Base-by-base conservation (phyloP, 1,284 basidiomycete genomes). In the Austroboletus niveus region DNA sequence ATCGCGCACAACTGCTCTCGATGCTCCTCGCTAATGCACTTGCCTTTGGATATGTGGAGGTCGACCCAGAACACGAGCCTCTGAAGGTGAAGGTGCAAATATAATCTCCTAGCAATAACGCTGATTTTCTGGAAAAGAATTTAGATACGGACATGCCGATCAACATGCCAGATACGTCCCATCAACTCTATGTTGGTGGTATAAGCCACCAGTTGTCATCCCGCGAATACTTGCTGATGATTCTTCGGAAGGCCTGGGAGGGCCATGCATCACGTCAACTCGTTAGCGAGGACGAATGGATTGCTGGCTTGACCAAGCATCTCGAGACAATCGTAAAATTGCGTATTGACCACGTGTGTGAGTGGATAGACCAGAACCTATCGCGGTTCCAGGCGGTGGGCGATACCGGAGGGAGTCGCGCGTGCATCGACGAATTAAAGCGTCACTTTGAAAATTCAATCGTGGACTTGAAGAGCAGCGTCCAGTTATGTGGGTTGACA, bases 341-440 rank as follows among this genome's bases (percentile, higher is more conserved):
- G 46, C 73, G 82, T 4, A 62, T 79, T 22, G 59, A 67, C 4
- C 76, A 76, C 45, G 79, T 84, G 20, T 65, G 61, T 2, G 63
- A 70, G 45, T 85, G 82, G 82, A 60, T 84, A 10, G 62, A 65
- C 4, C 63, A 69, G 12, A 85, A 85, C 48, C 60, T 78, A 4
- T 57, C 67, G 2, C 70, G 78, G 3, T 84, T 84, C 61, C 70
- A 71, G 30, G 56, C 60, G 0, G 69, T 12, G 0, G 43, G 47
- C 3, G 45, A 44, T 0, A 20, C 39, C 1, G 43, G 49, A 0
- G 49, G 34, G 14, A 55, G 62, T 34, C 71, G 77, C 45, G 72
- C 78, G 2, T 70, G n/a, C n/a, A n/a, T n/a, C n/a, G n/a, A n/a
- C n/a, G n/a, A 70, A 1, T 57, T 85, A 15, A 69, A 70, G 9